Percentiles rank a stretch among this genome's conserved stretches.
Evolutionary conservation across 2,329 filamentous ascomycete genomes (phyloP).

Genomic region (Talaromyces albobiverticillius): DNA sequence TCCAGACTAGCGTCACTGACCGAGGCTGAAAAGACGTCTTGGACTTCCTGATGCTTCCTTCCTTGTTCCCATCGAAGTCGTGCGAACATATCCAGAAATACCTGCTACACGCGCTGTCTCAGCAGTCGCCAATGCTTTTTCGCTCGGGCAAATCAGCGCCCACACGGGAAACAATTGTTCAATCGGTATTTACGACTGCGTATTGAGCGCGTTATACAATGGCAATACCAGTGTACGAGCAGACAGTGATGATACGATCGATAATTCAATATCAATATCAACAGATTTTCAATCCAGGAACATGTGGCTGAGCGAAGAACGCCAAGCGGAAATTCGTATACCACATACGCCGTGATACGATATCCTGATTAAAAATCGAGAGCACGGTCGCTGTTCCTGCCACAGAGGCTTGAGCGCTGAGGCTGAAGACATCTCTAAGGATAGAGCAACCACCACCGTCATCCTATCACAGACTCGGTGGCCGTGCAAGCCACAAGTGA

Average conservation of each 20-base stretch:
- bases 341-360: too few species aligned
- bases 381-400: too few species aligned
- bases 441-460: too few species aligned
- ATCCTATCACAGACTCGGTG: not conserved
- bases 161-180: not conserved
- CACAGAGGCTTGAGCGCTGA: conserved; percentile 5
- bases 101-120: conserved; percentile 6
- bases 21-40: conserved; percentile 8
- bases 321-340: too few species aligned
- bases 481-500: not conserved
- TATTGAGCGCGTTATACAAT: not conserved
- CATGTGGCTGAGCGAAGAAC: not conserved
- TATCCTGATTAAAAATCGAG: too few species aligned
- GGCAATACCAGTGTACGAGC: too few species aligned
- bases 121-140: conserved; percentile 3
- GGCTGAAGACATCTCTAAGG: not conserved
- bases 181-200: not conserved
- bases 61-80: too few species aligned
- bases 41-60: too few species aligned
- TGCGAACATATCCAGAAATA: conserved; percentile 9
- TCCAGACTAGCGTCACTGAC: not conserved
- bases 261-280: too few species aligned
- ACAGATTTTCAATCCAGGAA: too few species aligned
- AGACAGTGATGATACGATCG: too few species aligned
- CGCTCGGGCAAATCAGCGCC: not conserved